Conservation (phyloP, 305 asterid genomes). For the Fraxinus angustifolia region DNA sequence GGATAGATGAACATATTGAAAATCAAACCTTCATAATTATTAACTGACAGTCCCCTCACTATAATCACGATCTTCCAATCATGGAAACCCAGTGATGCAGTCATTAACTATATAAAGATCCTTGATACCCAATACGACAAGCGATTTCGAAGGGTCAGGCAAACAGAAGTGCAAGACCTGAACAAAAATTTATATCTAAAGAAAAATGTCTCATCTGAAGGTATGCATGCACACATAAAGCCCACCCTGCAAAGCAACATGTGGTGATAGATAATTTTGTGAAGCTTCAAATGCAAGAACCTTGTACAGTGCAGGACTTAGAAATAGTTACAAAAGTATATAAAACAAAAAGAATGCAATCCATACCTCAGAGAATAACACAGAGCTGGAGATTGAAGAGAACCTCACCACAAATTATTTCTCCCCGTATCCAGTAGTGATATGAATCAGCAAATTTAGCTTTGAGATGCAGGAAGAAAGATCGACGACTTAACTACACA, state of each 20-base stretch:
- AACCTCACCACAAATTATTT: constrained; percentile 8
- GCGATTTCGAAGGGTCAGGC: not conserved
- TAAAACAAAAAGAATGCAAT: constrained; percentile 5
- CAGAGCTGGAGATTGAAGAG: constrained; percentile 8
- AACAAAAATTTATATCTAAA: not conserved
- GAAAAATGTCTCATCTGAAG: not conserved
- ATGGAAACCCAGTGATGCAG: not conserved
- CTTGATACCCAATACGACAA: not conserved
- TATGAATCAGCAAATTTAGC: constrained; percentile 18
- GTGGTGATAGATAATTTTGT: not conserved
- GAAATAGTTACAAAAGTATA: constrained; percentile 1
- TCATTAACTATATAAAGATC: not conserved
- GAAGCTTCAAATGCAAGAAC: not conserved
- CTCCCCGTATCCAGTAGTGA: not conserved
- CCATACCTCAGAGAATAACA: not conserved
- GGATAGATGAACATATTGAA: not conserved
- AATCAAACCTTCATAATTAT: not conserved
- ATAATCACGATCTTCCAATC: not conserved
- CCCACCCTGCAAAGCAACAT: not conserved
- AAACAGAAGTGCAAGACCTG: not conserved
- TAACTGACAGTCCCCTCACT: not conserved
- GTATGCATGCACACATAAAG: not conserved
- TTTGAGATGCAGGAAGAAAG: not conserved
- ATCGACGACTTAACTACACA: not conserved
- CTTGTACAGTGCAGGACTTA: not conserved